phyloP scores from a whole-genome alignment of 441 rosid genomes.

The Raphanus hybrid region DNA sequence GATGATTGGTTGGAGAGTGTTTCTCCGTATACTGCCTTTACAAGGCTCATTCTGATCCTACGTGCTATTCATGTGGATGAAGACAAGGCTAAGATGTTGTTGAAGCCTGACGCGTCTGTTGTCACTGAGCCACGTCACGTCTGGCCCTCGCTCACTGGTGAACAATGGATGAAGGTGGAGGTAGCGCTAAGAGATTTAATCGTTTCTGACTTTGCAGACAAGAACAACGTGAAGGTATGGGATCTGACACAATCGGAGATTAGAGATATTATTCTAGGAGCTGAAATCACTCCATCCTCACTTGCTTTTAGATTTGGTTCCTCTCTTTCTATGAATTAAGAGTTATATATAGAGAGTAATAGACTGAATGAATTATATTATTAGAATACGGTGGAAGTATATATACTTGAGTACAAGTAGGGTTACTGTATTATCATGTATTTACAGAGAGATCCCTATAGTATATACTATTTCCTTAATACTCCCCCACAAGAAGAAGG shows the following conservation, averaged over 20 bases:
- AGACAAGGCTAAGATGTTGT: constrained; percentile 97
- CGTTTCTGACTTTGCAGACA: background rate
- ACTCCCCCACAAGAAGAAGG: too few species aligned
- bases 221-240: background rate
- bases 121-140: constrained; percentile 94
- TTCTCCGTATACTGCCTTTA: constrained; percentile 88
- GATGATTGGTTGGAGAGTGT: constrained; percentile 98
- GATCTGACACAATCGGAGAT: background rate
- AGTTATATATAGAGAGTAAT: too few species aligned
- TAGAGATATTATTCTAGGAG: constrained; percentile 71
- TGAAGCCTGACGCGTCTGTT: constrained; percentile 92
- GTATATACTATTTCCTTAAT: too few species aligned
- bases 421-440: too few species aligned
- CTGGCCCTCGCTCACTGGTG: constrained; percentile 84
- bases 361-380: too few species aligned
- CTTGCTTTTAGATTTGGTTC: background rate
- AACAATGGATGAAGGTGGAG: background rate
- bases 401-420: too few species aligned
- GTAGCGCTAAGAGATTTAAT: background rate
- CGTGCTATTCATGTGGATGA: constrained; percentile 96
- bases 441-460: too few species aligned
- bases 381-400: too few species aligned
- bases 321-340: too few species aligned
- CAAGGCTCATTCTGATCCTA: constrained; percentile 88
- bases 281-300: constrained; percentile 69